Conservation (phyloP, 306 rosid species). For the Quercus dentata region DNA sequence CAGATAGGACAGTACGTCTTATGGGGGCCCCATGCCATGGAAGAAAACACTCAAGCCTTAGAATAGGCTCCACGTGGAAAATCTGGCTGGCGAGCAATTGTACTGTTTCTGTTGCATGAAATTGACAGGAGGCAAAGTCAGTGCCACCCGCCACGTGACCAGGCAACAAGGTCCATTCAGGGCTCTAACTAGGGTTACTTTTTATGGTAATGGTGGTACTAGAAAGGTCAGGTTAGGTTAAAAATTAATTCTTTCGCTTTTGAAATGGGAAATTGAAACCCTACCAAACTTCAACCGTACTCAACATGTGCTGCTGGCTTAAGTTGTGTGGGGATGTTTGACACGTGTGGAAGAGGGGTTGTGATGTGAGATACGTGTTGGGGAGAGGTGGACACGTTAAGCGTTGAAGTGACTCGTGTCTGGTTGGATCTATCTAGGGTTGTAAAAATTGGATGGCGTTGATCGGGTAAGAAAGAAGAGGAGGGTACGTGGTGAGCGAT, state of each 20-base stretch:
- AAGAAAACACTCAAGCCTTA: not conserved
- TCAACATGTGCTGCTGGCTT: no score
- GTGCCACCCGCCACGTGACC: constrained; percentile 17
- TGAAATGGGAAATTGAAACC: not conserved
- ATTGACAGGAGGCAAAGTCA: constrained; percentile 2
- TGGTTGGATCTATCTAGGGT: no score
- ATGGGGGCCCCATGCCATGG: constrained; percentile 13
- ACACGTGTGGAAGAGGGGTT: not conserved
- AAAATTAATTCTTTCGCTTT: not conserved
- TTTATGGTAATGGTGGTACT: not conserved
- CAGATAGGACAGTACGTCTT: not conserved
- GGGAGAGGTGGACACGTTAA: not conserved
- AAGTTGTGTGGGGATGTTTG: not conserved
- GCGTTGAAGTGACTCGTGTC: no score
- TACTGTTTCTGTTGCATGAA: constrained; percentile 1
- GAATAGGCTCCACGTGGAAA: constrained; percentile 13
- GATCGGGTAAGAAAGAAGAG: not conserved
- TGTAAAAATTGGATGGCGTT: not conserved
- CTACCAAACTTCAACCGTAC: not conserved
- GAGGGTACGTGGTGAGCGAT: no score
- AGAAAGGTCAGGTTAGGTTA: not conserved
- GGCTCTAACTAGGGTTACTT: constrained; percentile 5
- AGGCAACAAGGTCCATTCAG: not conserved
- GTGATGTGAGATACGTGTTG: not conserved
- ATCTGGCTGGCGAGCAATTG: constrained; percentile 20